Evolutionary conservation across 768 basidiomycete genomes (phyloP), one percentile per base, ranked within the genome.

Genomic region (Podaxis mareebaensis): DNA sequence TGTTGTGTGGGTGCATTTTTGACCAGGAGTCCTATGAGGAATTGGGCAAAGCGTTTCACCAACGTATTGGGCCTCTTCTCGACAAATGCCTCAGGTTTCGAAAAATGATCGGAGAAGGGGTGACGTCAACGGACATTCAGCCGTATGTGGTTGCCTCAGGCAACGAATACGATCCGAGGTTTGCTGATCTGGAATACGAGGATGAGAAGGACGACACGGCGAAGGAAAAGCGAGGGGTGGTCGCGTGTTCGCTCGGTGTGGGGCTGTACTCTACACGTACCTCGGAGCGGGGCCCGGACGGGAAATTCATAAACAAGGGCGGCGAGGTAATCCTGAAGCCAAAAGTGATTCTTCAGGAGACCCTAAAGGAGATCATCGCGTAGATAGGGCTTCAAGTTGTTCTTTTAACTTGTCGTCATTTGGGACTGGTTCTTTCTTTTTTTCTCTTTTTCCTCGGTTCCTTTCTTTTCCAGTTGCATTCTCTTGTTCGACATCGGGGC

Each of bases 81-180:
- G 72, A 70, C 61, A 67, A 68, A 30, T 64, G 69, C n/a, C 64
- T 71, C 38, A 70, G 67, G 6, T 39, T 75, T 12, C 70, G 70
- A n/a, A 65, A 64, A 33, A 72, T 70, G 0, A 57, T 76, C 20
- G 70, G 70, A 10, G 72, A 72, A 58, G 72, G 70, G n/a, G 63
- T 74, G 36, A 73, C 68, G 40, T 72, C 73, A 17, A 64, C 67
- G 36, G 69, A 76, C 53, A 40, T 65, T 58, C 13, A 42, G 42
- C 52, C 71, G 69, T 53, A 68, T 73, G 10, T 56, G 1, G 33
- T 71, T 26, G 30, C 54, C 0, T 56, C 66, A 0, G 66, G 65
- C 5, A 30, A 52, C 0, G 10, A 11, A 5, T 73, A 70, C 52
- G 58, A 67, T n/a, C 30, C 66, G 20, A 6, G n/a, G 2, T 17